A percentile compares a stretch with the other conserved stretches of the same genome.
Evolutionary conservation across 2,329 filamentous ascomycete genomes (phyloP).

Genomic region (Rhynchosporium agropyri): DNA sequence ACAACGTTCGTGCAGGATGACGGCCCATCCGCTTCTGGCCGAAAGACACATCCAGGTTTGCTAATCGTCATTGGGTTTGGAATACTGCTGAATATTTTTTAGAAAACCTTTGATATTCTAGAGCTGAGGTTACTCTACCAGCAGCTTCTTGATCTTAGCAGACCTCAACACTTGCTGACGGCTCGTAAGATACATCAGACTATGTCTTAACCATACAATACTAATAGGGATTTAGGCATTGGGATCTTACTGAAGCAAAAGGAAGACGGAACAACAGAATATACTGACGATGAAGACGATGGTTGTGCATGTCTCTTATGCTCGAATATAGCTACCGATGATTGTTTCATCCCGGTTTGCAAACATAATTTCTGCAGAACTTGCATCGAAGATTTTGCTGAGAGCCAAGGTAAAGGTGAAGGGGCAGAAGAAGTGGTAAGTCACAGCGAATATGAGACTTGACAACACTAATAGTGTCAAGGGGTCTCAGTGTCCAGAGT

Average conservation of each 20-base stretch:
- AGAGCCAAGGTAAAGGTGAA: not conserved
- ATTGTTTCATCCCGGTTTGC: not conserved
- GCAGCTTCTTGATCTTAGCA: not conserved
- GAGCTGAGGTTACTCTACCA: not conserved
- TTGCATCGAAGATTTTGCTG: constrained; percentile 2
- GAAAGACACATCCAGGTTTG: constrained; percentile 18
- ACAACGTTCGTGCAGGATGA: constrained; percentile 14
- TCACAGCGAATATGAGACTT: not conserved
- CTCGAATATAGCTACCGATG: not conserved
- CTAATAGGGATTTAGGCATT: not conserved
- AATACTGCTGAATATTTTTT: not conserved
- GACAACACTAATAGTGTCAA: not conserved
- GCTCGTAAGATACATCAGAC: not conserved
- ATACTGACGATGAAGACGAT: not conserved
- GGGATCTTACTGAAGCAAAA: not conserved
- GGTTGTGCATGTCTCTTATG: not conserved
- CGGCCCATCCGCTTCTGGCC: constrained; percentile 18
- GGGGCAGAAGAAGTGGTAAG: not conserved
- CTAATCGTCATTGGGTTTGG: not conserved
- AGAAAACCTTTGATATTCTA: not conserved
- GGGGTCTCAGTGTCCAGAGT: not conserved
- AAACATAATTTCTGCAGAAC: constrained; percentile 9
- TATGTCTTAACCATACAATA: not conserved
- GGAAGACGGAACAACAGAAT: not conserved
- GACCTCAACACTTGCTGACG: not conserved